A percentile compares a stretch with the other conserved stretches of the same genome.
phyloP scores from a whole-genome alignment of 352 stramenopile species.

The Phytophthora macrochlamydospora region DNA sequence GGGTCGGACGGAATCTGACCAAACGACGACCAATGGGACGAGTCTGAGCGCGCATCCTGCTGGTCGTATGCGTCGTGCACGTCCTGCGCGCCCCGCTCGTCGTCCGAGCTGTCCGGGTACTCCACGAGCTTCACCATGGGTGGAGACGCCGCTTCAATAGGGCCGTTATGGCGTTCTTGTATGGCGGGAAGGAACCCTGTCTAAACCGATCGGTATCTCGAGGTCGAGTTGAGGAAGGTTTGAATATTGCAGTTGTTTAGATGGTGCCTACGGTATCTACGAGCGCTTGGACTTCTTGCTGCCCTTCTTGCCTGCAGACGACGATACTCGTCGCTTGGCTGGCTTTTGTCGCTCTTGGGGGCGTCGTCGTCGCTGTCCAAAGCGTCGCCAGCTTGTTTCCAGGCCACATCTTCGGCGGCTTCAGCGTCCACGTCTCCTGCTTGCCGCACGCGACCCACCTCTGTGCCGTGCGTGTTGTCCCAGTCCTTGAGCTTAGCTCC shows the following conservation, averaged over 20 bases:
- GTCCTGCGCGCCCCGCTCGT: constrained; percentile 23
- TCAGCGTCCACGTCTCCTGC: constrained; percentile 65
- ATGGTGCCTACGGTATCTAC: constrained; percentile 17
- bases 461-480: constrained; percentile 63
- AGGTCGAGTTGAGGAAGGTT: too few relatives aligned
- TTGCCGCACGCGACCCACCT: constrained; percentile 46
- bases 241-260: not conserved
- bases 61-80: constrained; percentile 10
- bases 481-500: constrained; percentile 87
- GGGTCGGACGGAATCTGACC: constrained; percentile 31
- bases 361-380: constrained; percentile 61
- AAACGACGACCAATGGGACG: constrained; percentile 39
- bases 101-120: constrained; percentile 60
- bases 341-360: constrained; percentile 14
- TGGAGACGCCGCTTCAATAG: constrained; percentile 15
- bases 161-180: constrained; percentile 18
- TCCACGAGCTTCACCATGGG: constrained; percentile 49
- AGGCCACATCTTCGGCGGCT: constrained; percentile 65
- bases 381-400: constrained; percentile 54
- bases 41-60: constrained; percentile 5
- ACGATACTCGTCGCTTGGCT: constrained; percentile 37
- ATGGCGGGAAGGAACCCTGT: constrained; percentile 8
- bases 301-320: constrained; percentile 22
- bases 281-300: constrained; percentile 46
- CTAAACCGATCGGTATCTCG: constrained; percentile 3